These are phyloP conservation scores for Graphiopsis chlorocephala DNA, from an alignment of 2,329 filamentous ascomycete genomes.

Conservation along the genomic window DNA sequence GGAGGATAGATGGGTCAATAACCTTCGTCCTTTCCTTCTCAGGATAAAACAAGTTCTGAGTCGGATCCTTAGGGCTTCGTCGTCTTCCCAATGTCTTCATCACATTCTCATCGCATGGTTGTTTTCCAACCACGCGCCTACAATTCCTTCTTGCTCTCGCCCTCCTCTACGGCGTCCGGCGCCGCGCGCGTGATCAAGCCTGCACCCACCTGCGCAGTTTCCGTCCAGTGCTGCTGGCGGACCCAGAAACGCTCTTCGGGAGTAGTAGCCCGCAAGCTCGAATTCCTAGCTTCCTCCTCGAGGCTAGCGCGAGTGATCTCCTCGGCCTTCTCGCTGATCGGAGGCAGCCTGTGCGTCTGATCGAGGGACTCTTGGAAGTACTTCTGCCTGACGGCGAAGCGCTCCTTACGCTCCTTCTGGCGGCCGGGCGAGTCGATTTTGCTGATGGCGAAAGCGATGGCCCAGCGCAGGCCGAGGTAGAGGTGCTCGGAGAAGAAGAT, in stretches of 20 bases:
- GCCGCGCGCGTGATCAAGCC: conserved; percentile 47
- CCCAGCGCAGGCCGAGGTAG: conserved; percentile 74
- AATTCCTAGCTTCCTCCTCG: conserved; percentile 55
- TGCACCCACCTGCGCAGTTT: conserved; percentile 51
- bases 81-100: too few relatives aligned
- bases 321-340: conserved; percentile 50
- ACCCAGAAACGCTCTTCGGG: conserved; percentile 54
- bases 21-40: neutral
- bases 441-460: conserved; percentile 68
- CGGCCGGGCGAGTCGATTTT: conserved; percentile 84
- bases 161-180: conserved; percentile 19
- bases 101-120: neutral
- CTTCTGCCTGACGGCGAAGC: conserved; percentile 75
- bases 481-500: conserved; percentile 86
- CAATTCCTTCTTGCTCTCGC: conserved; percentile 35
- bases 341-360: conserved; percentile 47
- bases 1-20: neutral
- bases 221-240: conserved; percentile 48
- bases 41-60: neutral
- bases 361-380: conserved; percentile 72
- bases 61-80: neutral
- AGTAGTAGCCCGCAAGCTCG: conserved; percentile 41
- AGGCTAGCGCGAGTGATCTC: conserved; percentile 64
- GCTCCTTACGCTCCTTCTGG: conserved; percentile 78
- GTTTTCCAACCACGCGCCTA: conserved; percentile 13